Base-by-base conservation (phyloP, 768 basidiomycete genomes). In the Mycena chlorophos region DNA sequence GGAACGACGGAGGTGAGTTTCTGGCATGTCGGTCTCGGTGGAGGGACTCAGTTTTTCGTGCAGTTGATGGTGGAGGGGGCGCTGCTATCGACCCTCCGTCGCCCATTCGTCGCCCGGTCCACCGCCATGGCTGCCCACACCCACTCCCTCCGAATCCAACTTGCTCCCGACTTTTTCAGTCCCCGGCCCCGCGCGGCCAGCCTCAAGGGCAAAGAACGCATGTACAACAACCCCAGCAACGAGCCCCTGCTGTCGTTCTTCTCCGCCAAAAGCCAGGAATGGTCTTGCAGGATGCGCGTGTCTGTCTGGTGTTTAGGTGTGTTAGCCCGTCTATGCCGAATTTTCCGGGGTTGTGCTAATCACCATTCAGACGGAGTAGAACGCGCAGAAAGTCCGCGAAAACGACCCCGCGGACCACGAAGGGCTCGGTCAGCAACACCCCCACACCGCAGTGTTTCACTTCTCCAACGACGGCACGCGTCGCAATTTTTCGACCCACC, bases 141-240 rank as follows among this genome's bases (percentile, higher is more conserved):
- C 49, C 66, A 68, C 17, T 52, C 73, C 19, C 54, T 70, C 34
- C 68, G 65, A 40, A 64, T 66, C 19, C 58, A 71, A 2, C 60
- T 83, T 19, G 71, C 73, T 1, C 57, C 70, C 10, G 78, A 83
- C 62, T 84, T 85, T 67, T 85, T 84, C 62, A 80, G 76, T 2
- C 85, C 86, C 10, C 70, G 71, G 27, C 78, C 83, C 8, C 73
- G 79, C 54, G n/a, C n/a, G n/a, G n/a, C n/a, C n/a, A 73, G 72
- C 51, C 70, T 66, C 49, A 86, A 83, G 63, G 82, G 82, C 28
- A 86, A 86, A 68, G 79, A 75, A 62, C 79, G 72, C 63, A 76
- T 72, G 20, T 57, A 63, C 45, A 65, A 70, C 40, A 43, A 65
- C 47, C 68, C 69, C 28, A 71, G 63, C 45, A 65, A 70, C 40